Conservation (phyloP, 805 yeast species). For the Kluyveromyces siamensis region DNA sequence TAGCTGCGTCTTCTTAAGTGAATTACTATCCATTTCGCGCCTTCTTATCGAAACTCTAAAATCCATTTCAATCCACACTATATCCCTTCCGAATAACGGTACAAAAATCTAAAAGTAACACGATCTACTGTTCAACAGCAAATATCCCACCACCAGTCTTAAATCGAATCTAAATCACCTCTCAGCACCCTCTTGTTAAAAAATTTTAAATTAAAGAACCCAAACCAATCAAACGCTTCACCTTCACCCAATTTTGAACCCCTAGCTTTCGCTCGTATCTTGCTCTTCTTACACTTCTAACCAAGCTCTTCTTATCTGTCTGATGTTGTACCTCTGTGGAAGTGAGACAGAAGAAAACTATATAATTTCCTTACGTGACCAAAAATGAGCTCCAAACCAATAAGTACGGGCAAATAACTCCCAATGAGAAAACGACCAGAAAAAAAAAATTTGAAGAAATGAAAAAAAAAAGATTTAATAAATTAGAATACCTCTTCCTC, state of each 20-base stretch:
- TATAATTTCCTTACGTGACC: neutral
- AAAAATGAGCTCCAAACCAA: neutral
- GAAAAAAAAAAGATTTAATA: no score
- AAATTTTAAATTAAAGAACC: no score
- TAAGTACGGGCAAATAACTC: neutral
- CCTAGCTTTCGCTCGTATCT: no score
- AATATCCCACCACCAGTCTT: neutral
- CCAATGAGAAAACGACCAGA: neutral
- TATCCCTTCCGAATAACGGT: neutral
- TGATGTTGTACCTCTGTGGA: neutral
- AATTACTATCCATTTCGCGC: conserved; percentile 1
- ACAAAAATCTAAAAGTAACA: neutral
- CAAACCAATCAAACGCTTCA: no score
- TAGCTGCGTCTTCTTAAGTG: neutral
- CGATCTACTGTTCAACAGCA: neutral
- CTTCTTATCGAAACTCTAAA: conserved; percentile 1
- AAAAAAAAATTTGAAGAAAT: no score
- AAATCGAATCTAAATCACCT: neutral
- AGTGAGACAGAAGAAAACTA: neutral
- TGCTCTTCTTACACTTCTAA: no score
- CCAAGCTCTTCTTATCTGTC: neutral
- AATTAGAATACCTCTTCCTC: no score
- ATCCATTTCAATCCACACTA: neutral
- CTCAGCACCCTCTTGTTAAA: neutral
- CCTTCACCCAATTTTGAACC: no score